Evolutionary conservation across 768 basidiomycete genomes (phyloP), one percentile per base, ranked within the genome.

Genomic region (Hypsizygus marmoreus): DNA sequence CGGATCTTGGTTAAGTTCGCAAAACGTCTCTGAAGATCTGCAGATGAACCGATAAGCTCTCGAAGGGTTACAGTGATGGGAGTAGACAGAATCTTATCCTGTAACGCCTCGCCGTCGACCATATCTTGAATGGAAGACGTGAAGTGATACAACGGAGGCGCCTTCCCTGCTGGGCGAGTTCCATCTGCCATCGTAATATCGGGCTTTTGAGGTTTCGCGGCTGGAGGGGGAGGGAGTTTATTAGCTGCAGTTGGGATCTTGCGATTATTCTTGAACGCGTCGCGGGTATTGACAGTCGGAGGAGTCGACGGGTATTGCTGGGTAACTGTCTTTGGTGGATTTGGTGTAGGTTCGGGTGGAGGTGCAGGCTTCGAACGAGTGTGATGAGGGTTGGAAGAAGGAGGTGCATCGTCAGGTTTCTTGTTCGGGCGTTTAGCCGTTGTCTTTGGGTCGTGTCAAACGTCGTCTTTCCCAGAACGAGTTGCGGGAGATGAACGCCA

Each of bases 81-180:
- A 1, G 50, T 47, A 8, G n/a, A 17, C 1, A 51, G 16, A 4
- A 51, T 47, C 2, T 33, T 34, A 7, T 38, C 14, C 16, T 46
- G 40, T 1, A 51, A 20, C 1, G 20, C 29, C 5, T 47, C 45
- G 0, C 16, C 35, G 14, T 47, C 26, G 2, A 30, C 10, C 12
- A 24, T 19, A 8, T 51, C 50, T 20, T 47, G 45, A n/a, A 51
- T 22, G 1, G 26, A 37, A 3, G 40, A 51, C 11, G 40, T 35
- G 39, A 36, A 48, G 12, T 48, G 47, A 37, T 48, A 48, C 1
- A 10, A 17, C 13, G 40, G 11, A 2, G 12, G 20, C 7, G 41
- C 22, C 13, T 14, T 29, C 29, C 13, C 13, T 4, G 19, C 22
- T n/a, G 37, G n/a, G n/a, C n/a, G n/a, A n/a, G n/a, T n/a, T n/a